phyloP scores from a whole-genome alignment of 2,329 filamentous ascomycete genomes.

The Sarocladium strictum region DNA sequence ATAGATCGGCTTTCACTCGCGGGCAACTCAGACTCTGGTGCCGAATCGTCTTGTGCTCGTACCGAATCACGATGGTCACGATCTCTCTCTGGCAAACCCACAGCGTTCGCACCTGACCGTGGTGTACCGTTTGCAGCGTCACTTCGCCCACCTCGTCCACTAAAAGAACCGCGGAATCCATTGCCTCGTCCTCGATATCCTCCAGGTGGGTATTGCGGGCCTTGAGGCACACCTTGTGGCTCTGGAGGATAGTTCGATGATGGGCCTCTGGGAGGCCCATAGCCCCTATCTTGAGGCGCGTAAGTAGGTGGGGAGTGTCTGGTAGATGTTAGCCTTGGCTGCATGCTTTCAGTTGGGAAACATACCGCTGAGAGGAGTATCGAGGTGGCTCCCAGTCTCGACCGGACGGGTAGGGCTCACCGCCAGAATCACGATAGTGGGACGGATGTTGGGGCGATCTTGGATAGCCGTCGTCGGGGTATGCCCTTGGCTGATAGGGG shows the following conservation, averaged over 20 bases:
- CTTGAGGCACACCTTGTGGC: slow-evolving; percentile 42
- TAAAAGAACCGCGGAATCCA: slow-evolving; percentile 57
- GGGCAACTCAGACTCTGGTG: slow-evolving; percentile 12
- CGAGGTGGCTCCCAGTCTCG: slow-evolving; percentile 34
- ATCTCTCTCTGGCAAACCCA: background rate
- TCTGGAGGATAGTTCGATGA: slow-evolving; percentile 49
- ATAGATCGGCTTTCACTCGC: slow-evolving; percentile 40
- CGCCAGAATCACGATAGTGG: slow-evolving; percentile 39
- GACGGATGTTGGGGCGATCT: slow-evolving; percentile 37
- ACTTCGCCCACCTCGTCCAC: slow-evolving; percentile 32
- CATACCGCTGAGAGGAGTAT: slow-evolving; percentile 36
- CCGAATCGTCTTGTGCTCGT: slow-evolving; percentile 13
- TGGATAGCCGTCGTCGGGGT: slow-evolving; percentile 29
- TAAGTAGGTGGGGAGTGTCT: slow-evolving; percentile 61
- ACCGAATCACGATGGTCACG: background rate
- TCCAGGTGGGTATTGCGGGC: slow-evolving; percentile 31
- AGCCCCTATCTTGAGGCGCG: slow-evolving; percentile 41
- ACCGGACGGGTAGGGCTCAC: slow-evolving; percentile 34
- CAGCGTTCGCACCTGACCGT: background rate
- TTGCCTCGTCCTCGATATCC: slow-evolving; percentile 47
- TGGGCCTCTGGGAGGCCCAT: slow-evolving; percentile 45
- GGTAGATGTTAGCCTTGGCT: slow-evolving; percentile 18
- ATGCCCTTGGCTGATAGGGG: slow-evolving; percentile 30
- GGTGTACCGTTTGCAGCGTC: background rate
- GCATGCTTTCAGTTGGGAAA: slow-evolving; percentile 2